Conservation (phyloP, 2,329 filamentous ascomycete species). For the Neopestalotiopsis rosae region DNA sequence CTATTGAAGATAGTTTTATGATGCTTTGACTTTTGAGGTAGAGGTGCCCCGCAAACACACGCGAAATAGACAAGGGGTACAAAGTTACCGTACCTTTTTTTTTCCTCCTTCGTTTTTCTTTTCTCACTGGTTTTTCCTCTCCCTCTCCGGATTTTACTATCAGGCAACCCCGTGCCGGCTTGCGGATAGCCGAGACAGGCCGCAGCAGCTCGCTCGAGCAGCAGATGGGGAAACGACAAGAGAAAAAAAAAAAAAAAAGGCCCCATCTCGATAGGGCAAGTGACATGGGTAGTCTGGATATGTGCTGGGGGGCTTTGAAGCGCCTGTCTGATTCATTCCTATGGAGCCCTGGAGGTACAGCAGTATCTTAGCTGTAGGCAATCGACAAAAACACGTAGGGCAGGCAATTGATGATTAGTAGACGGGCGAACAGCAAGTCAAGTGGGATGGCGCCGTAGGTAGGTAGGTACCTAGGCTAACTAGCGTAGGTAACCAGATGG, state of each 20-base stretch:
- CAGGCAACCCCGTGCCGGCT: not conserved
- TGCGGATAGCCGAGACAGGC: constrained; percentile 1
- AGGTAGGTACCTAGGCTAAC: not conserved
- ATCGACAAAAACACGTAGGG: not conserved
- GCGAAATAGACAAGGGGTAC: not conserved
- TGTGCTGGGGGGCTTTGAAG: not conserved
- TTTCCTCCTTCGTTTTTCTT: not conserved
- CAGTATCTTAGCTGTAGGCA: not conserved
- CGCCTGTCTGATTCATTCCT: not conserved
- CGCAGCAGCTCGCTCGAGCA: not conserved
- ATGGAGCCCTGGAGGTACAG: not conserved
- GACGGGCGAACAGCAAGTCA: not conserved
- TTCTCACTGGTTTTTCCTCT: not conserved
- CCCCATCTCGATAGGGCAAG: constrained; percentile 20
- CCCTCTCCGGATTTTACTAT: not conserved
- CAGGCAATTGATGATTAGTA: not conserved
- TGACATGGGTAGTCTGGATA: constrained; percentile 9
- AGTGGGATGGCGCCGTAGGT: too few relatives aligned
- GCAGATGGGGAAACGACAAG: not conserved
- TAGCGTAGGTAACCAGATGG: not conserved
- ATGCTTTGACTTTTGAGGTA: constrained; percentile 29
- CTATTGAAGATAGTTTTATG: constrained; percentile 27
- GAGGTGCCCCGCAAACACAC: constrained; percentile 27
- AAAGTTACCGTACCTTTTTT: not conserved
- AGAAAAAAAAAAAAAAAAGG: not conserved